Evolutionary conservation across 495 filamentous ascomycete genomes (phyloP), one percentile per base, ranked within the genome.

Genomic region (Oidiodendron maius): DNA sequence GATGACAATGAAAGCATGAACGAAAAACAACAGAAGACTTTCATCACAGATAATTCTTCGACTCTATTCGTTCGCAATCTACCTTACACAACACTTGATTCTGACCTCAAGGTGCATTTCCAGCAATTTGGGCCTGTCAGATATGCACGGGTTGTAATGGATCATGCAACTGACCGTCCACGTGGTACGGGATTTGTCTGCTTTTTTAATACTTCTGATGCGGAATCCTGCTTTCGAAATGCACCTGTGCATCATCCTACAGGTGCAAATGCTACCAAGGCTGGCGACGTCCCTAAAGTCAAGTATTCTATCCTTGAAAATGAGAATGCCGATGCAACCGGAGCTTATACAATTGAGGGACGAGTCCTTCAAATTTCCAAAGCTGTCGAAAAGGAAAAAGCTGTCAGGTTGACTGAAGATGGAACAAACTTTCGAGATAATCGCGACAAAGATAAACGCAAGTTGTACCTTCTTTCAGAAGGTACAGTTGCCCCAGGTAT

Each of bases 61-160:
- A 96, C 90, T 0, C 66, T 96, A 32, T 99, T 99, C 70, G 77
- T 97, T 56, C 88, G 93, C 50, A 99, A 99, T 60, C 72, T 99
- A 18, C 91, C 93, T 1, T 99, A 94, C 64, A 84, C 85, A 12
- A 78, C 76, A 25, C 81, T 82, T 20, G 89, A 99, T 58, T 81
- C 88, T 45, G 67, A 75, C 17, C 77, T 99, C 16, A 81, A 87
- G 53, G 76, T 83, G 23, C 89, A 95, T 58, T 99, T 99, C 58
- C 63, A 68, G 9, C 71, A 81, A 53, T 99, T 99, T 55, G 93
- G 93, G 34, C 72, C 74, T 1, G 68, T 97, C 41, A 76, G 89
- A 18, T 99, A 96, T 62, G 91, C 90, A 17, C 75, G 94, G 30
- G 79, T 95, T 21, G 94, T 99, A 22, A 71, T 91, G 48, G 93